Percentiles rank a stretch among this genome's conserved stretches.
phyloP scores from a whole-genome alignment of 169 alveolate genomes.

The Besnoitia besnoiti region DNA sequence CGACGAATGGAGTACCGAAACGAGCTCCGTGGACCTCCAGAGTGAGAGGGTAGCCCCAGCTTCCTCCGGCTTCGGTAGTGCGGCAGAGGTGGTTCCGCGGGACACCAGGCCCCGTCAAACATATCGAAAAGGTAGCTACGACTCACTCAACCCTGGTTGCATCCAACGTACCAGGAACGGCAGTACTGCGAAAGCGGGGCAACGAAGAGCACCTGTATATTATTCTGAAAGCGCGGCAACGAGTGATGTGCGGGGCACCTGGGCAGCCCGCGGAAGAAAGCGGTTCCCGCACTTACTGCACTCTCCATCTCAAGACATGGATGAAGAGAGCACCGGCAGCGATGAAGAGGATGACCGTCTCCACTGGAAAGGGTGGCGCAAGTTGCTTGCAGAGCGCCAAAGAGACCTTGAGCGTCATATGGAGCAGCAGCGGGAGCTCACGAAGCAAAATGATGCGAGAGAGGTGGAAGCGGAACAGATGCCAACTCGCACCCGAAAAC shows the following conservation, averaged over 20 bases:
- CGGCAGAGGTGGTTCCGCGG: background rate
- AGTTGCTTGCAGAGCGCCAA: conserved; percentile 35
- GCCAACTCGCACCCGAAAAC: background rate
- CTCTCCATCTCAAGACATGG: background rate
- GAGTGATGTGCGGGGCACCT: background rate
- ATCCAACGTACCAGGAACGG: background rate
- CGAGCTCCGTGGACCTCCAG: conserved; percentile 24
- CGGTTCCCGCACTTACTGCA: background rate
- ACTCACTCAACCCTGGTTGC: background rate
- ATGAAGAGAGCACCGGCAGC: background rate
- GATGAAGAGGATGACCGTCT: background rate
- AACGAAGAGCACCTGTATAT: background rate
- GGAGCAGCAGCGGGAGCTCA: conserved; percentile 13
- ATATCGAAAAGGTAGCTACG: background rate
- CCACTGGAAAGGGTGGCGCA: conserved; percentile 46
- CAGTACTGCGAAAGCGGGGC: background rate
- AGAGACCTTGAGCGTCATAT: conserved; percentile 41
- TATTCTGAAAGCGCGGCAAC: conserved; percentile 27
- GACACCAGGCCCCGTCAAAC: background rate
- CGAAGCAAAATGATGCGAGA: background rate
- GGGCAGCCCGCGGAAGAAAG: background rate
- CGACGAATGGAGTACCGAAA: background rate
- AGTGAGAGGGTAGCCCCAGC: background rate
- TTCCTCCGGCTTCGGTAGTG: background rate
- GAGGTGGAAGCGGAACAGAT: background rate